Evolutionary conservation across 805 yeast genomes (phyloP), one percentile per base, ranked within the genome.

Genomic region (Saccharomyces kudriavzevii): DNA sequence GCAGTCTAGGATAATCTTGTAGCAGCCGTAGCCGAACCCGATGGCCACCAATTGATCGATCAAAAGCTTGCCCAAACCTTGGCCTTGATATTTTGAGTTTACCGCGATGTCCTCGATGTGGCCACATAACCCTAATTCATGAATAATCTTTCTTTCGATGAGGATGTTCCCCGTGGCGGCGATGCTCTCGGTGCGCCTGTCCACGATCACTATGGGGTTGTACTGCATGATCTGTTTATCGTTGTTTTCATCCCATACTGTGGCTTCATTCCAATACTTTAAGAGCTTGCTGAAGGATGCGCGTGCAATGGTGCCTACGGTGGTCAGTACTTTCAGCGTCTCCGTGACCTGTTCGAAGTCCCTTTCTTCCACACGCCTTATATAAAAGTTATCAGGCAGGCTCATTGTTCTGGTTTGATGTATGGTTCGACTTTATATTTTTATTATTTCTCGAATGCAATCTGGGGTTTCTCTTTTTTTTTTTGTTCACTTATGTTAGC

Each of bases 81-180:
- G 83, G 5, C 99, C 99, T 65, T 91, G 97, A 66, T 87, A 87
- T 20, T 76, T 71, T 29, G 68, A 66, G 20, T 82, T 76, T 3
- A 92, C 96, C 0, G 97, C 85, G 56, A 92, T 92, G 67, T 92
- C 99, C 65, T 92, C 99, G 58, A 92, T 86, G 71, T 92, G 98
- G 1, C 98, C 98, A 4, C 89, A 95, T 51, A 77, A 70, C 0
- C 96, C 95, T 67, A 94, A 83, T 43, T 74, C 80, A 70, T 92
- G 99, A 57, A 94, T 89, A 57, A 85, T 71, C 69, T 92, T 92
- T 49, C 77, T 78, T 68, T 92, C 99, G 6, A 94, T 74, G 10
- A 94, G 63, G 13, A 92, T 71, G 67, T 86, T 83, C 0, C 98
- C 98, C 0, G 90, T 82, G 3, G 95, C 97, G 0, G 88, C 96